Evolutionary conservation across 2,329 filamentous ascomycete species (phyloP).

Genomic region (Diaporthe longicolla): DNA sequence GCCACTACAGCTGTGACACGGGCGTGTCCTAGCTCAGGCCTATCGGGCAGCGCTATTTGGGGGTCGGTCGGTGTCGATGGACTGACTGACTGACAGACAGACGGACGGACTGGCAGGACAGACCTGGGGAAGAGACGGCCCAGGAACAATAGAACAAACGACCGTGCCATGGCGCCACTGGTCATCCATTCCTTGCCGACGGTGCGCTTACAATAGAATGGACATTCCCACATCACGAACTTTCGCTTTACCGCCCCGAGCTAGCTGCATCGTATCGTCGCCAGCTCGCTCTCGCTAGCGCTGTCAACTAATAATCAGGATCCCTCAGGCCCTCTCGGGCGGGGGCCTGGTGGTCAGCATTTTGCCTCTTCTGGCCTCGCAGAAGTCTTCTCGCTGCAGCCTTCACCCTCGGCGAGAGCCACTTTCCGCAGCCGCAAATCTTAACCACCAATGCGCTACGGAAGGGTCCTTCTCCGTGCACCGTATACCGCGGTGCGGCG

Average conservation of each 20-base stretch:
- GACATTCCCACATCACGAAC: slow-evolving; percentile 8
- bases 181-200: neutral
- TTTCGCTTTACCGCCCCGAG: slow-evolving; percentile 21
- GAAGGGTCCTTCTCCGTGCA: neutral
- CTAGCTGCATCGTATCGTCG: slow-evolving; percentile 15
- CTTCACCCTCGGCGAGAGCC: slow-evolving; percentile 3
- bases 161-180: neutral
- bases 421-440: slow-evolving; percentile 4
- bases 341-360: slow-evolving; percentile 10
- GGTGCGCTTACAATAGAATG: neutral
- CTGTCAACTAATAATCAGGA: slow-evolving; percentile 19
- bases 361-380: neutral
- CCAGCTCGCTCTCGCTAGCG: slow-evolving; percentile 27
- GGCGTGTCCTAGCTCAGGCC: slow-evolving; percentile 5
- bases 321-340: slow-evolving; percentile 1
- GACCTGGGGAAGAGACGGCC: neutral
- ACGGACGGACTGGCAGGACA: neutral
- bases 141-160: neutral
- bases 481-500: neutral
- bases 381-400: neutral
- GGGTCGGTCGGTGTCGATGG: neutral
- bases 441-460: slow-evolving; percentile 8
- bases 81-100: no score
- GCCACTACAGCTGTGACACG: slow-evolving; percentile 15
- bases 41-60: slow-evolving; percentile 7